A percentile compares a stretch with the other conserved stretches of the same genome.
Evolutionary conservation across 176 grass and related monocot genomes (phyloP).

Genomic region (Triticum dicoccoides): DNA sequence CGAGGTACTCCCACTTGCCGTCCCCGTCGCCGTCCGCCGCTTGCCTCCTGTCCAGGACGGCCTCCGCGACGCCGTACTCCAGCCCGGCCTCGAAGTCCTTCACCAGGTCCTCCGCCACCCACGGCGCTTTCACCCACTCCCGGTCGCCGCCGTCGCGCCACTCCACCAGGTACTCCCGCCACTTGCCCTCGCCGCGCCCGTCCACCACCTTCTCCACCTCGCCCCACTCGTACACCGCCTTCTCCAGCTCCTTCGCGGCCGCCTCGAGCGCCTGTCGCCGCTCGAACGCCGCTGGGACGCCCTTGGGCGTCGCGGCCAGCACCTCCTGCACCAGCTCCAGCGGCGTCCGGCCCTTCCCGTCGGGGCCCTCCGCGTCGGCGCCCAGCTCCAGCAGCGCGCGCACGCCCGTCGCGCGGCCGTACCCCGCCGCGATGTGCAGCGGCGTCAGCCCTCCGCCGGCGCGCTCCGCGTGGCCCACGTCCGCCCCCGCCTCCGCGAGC

Average conservation of each 20-base stretch:
- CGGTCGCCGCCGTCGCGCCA: slow-evolving; percentile 86
- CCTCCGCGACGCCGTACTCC: slow-evolving; percentile 90
- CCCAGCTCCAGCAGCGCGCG: slow-evolving; percentile 68
- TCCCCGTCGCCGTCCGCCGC: slow-evolving; percentile 44
- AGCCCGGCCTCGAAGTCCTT: slow-evolving; percentile 77
- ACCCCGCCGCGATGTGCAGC: slow-evolving; percentile 71
- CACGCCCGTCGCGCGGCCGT: slow-evolving; percentile 53
- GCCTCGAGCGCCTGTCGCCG: slow-evolving; percentile 69
- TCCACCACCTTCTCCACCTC: slow-evolving; percentile 87
- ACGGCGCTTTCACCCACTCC: slow-evolving; percentile 85
- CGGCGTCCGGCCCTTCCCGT: slow-evolving; percentile 63
- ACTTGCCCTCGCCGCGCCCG: slow-evolving; percentile 68
- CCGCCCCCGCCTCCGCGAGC: slow-evolving; percentile 61
- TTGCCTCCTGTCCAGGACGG: slow-evolving; percentile 43
- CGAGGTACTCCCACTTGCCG: slow-evolving; percentile 74
- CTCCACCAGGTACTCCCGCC: slow-evolving; percentile 85
- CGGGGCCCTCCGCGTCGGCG: slow-evolving; percentile 49
- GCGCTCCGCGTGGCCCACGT: slow-evolving; percentile 51
- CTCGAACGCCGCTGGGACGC: slow-evolving; percentile 63
- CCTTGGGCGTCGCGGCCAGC: slow-evolving; percentile 60
- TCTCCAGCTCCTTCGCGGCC: slow-evolving; percentile 72
- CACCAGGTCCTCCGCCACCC: slow-evolving; percentile 79
- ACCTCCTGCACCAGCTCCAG: slow-evolving; percentile 72
- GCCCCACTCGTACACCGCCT: slow-evolving; percentile 92
- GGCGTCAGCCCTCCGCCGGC: slow-evolving; percentile 71